A percentile compares a stretch with the other conserved stretches of the same genome.
Evolutionary conservation across 169 alveolate genomes (phyloP).

Genomic region (Amoebophrya sp.): DNA sequence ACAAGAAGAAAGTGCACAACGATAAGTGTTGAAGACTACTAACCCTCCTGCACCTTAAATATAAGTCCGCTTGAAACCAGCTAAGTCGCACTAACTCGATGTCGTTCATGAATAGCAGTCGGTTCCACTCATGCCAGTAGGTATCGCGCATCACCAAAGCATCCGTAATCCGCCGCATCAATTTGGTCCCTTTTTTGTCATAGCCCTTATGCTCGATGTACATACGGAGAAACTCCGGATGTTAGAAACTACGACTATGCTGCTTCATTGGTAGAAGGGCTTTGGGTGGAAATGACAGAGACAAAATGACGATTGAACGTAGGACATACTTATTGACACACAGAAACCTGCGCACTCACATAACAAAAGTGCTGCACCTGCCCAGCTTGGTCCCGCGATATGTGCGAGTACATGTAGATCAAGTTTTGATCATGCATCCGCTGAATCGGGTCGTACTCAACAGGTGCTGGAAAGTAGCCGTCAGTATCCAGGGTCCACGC

Average conservation of each 20-base stretch:
- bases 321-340: too few relatives aligned
- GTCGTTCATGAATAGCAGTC: slow-evolving; percentile 49
- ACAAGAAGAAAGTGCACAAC: too few relatives aligned
- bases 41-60: slow-evolving; percentile 25
- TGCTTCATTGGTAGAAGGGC: too few relatives aligned
- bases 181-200: slow-evolving; percentile 33
- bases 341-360: too few relatives aligned
- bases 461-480: slow-evolving; percentile 44
- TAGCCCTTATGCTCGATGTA: slow-evolving; percentile 32
- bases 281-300: too few relatives aligned
- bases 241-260: too few relatives aligned
- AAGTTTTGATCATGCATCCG: background rate
- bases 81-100: slow-evolving; percentile 39
- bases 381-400: slow-evolving; percentile 47
- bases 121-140: slow-evolving; percentile 49
- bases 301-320: too few relatives aligned
- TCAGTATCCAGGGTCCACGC: slow-evolving; percentile 48
- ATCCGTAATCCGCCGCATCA: slow-evolving; percentile 48
- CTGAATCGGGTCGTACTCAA: slow-evolving; percentile 23
- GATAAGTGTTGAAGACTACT: too few relatives aligned
- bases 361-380: slow-evolving; percentile 49
- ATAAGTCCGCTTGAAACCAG: slow-evolving; percentile 38
- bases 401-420: slow-evolving; percentile 47
- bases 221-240: slow-evolving; percentile 45
- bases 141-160: slow-evolving; percentile 46